Evolutionary conservation across 495 filamentous ascomycete genomes (phyloP).

Genomic region (Cladorrhinum samala): DNA sequence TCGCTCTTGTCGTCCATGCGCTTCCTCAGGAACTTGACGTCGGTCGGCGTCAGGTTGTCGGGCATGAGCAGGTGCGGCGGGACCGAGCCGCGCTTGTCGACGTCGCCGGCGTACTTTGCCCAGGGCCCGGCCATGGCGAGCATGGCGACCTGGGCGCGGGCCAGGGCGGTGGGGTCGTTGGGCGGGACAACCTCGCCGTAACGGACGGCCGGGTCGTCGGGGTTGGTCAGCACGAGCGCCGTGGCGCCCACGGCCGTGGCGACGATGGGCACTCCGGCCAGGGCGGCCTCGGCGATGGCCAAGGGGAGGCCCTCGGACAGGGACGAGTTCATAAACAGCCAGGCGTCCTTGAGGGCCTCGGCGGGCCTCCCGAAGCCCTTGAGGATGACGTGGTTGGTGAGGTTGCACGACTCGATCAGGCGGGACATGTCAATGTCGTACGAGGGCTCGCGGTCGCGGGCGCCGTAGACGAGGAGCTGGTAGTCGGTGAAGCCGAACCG

Average conservation of each 20-base stretch:
- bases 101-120: slow-evolving; percentile 21
- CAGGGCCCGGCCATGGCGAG: slow-evolving; percentile 56
- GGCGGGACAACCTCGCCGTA: slow-evolving; percentile 59
- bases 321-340: slow-evolving; percentile 64
- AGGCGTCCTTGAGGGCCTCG: slow-evolving; percentile 54
- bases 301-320: slow-evolving; percentile 60
- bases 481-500: slow-evolving; percentile 58
- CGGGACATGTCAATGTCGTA: slow-evolving; percentile 59
- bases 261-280: slow-evolving; percentile 59
- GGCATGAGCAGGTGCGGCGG: slow-evolving; percentile 34
- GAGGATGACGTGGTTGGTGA: slow-evolving; percentile 47
- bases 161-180: slow-evolving; percentile 54
- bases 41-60: slow-evolving; percentile 39
- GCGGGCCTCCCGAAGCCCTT: slow-evolving; percentile 53
- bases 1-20: slow-evolving; percentile 59
- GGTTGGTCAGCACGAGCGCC: slow-evolving; percentile 55
- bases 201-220: slow-evolving; percentile 46
- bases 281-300: slow-evolving; percentile 59
- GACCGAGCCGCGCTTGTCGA: not conserved
- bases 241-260: slow-evolving; percentile 62
- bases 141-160: slow-evolving; percentile 57
- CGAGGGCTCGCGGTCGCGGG: slow-evolving; percentile 54
- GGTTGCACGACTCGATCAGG: slow-evolving; percentile 53
- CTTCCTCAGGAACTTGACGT: slow-evolving; percentile 48
- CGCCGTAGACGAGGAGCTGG: slow-evolving; percentile 56